Conservation (phyloP, 2,329 filamentous ascomycete genomes). For the Acrocalymma vagum region DNA sequence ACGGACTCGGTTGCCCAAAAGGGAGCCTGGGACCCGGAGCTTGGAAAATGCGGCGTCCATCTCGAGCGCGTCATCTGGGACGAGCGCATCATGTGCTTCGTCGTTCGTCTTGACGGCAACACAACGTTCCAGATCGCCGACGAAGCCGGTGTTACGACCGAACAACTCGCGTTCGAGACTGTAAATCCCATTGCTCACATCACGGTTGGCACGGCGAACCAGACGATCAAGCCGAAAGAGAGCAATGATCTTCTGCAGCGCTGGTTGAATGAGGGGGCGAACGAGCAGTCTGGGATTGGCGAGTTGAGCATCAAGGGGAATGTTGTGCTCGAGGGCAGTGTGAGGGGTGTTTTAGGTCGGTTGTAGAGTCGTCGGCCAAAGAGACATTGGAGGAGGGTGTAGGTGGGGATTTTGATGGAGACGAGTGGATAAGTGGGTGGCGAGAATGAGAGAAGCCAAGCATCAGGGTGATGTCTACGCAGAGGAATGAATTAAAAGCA, state of each 20-base stretch:
- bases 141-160: constrained; percentile 47
- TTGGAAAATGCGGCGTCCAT: constrained; percentile 72
- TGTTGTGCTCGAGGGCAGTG: constrained; percentile 63
- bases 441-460: too few relatives aligned
- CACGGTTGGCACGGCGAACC: constrained; percentile 82
- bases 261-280: constrained; percentile 73
- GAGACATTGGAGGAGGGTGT: neutral
- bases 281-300: constrained; percentile 60
- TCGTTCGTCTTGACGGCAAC: constrained; percentile 67
- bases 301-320: constrained; percentile 64
- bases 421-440: too few relatives aligned
- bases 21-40: constrained; percentile 56
- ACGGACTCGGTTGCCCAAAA: constrained; percentile 42
- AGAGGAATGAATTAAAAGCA: too few relatives aligned
- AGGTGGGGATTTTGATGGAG: too few relatives aligned
- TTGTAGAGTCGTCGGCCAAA: constrained; percentile 21
- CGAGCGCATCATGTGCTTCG: constrained; percentile 87
- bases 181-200: constrained; percentile 85
- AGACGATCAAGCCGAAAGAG: constrained; percentile 86
- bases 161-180: constrained; percentile 64
- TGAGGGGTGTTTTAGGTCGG: constrained; percentile 54
- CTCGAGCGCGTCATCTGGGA: constrained; percentile 81
- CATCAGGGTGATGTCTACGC: too few relatives aligned
- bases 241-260: constrained; percentile 83
- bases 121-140: constrained; percentile 26